Evolutionary conservation across 768 basidiomycete species (phyloP).

Genomic region (Clitopilus hobsonii): DNA sequence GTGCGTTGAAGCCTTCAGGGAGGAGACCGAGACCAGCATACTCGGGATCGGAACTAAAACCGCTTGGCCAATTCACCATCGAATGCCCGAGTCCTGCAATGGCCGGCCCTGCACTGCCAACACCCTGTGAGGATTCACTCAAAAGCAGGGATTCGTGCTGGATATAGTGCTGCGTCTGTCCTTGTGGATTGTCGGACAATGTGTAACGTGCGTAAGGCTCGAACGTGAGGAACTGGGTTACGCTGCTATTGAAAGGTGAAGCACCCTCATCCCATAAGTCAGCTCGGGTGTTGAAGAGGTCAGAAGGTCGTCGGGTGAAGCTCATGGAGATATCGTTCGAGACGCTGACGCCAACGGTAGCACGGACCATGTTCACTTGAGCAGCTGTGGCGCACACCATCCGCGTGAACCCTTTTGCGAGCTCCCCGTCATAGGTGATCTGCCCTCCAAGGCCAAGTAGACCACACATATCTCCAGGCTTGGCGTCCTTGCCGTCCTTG

Average conservation of each 20-base stretch:
- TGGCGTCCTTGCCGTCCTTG: background rate
- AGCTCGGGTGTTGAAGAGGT: slow-evolving; percentile 9
- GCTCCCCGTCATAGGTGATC: background rate
- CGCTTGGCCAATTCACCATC: background rate
- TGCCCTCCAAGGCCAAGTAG: slow-evolving; percentile 12
- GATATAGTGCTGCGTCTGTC: slow-evolving; percentile 2
- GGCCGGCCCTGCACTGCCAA: background rate
- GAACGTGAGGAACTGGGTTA: background rate
- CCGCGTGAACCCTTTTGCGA: background rate
- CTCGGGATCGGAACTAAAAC: background rate
- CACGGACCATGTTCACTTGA: slow-evolving; percentile 14
- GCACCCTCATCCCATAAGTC: background rate
- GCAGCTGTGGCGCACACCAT: slow-evolving; percentile 15
- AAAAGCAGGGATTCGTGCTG: background rate
- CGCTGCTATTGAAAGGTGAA: background rate
- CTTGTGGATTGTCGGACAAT: slow-evolving; percentile 2
- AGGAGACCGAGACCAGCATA: slow-evolving; percentile 1
- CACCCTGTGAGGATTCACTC: background rate
- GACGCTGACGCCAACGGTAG: slow-evolving; percentile 7
- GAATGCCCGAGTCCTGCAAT: background rate
- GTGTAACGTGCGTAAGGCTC: slow-evolving; percentile 1
- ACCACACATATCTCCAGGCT: slow-evolving; percentile 6
- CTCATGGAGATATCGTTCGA: slow-evolving; percentile 4
- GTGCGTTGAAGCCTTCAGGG: background rate
- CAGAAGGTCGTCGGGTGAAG: slow-evolving; percentile 10